Evolutionary conservation across 2,329 filamentous ascomycete genomes (phyloP).

Genomic region (Botrytis elliptica): DNA sequence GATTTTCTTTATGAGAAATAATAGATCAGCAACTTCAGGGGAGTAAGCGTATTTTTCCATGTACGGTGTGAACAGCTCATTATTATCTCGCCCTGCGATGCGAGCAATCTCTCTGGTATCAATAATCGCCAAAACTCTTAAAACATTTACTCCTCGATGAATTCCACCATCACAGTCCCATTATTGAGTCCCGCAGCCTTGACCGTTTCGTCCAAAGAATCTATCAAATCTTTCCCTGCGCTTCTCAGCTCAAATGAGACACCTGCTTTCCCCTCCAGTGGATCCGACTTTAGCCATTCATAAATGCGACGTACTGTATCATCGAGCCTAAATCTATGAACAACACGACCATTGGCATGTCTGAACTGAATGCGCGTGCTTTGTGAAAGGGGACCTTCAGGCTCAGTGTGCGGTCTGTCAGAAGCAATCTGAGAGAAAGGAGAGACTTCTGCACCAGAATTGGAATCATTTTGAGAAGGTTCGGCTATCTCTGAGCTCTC

Average conservation of each 20-base stretch:
- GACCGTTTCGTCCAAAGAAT: constrained; percentile 70
- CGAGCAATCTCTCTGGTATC: constrained; percentile 16
- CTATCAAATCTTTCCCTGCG: constrained; percentile 84
- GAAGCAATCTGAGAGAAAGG: constrained; percentile 71
- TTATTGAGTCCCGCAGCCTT: constrained; percentile 84
- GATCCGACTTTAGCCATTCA: constrained; percentile 93
- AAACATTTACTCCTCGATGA: constrained; percentile 52
- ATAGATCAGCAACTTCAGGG: neutral
- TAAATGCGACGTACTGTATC: constrained; percentile 83
- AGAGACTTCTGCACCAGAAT: constrained; percentile 39
- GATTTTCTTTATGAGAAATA: neutral
- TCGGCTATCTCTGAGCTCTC: constrained; percentile 37
- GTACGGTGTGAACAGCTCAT: neutral
- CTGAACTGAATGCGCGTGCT: constrained; percentile 90
- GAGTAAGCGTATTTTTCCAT: neutral
- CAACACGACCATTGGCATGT: constrained; percentile 78
- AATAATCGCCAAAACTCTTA: neutral
- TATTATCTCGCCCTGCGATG: constrained; percentile 11
- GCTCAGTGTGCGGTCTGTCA: constrained; percentile 73
- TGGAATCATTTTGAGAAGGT: constrained; percentile 35
- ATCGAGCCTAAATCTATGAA: constrained; percentile 75
- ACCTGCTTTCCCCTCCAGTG: constrained; percentile 75
- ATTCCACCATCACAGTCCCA: constrained; percentile 94
- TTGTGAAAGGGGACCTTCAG: constrained; percentile 61
- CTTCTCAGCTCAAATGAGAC: constrained; percentile 83